A percentile compares a stretch with the other conserved stretches of the same genome.
These are phyloP conservation scores for Cryptococcus sp. DNA, from an alignment of 1,284 basidiomycete species.

Conservation along the genomic window DNA sequence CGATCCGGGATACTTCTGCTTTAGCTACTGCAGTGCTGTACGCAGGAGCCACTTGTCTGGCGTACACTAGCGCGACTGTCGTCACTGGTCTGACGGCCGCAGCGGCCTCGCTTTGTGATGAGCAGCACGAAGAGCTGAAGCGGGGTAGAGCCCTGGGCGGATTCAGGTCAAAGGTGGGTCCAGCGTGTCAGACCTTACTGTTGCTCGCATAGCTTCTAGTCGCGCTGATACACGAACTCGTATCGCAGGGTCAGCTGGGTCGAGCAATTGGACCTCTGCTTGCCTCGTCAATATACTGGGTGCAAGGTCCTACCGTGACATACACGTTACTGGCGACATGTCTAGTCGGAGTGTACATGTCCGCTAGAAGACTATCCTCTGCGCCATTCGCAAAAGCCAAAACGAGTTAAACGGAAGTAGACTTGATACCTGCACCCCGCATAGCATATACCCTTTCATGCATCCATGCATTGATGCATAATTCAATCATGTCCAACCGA, in stretches of 20 bases:
- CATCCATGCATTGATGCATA: background rate
- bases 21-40: conserved; percentile 60
- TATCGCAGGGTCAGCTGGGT: conserved; percentile 67
- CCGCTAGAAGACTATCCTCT: conserved; percentile 1
- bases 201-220: too few species aligned
- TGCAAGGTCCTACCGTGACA: conserved; percentile 67
- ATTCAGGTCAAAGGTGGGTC: conserved; percentile 67
- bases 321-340: conserved; percentile 63
- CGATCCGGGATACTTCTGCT: background rate
- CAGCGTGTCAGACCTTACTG: too few species aligned
- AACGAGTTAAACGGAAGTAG: too few species aligned
- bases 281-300: conserved; percentile 69
- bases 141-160: conserved; percentile 74
- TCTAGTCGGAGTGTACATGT: conserved; percentile 18
- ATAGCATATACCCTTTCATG: background rate
- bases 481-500: conserved; percentile 33
- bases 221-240: too few species aligned
- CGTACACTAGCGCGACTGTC: conserved; percentile 87
- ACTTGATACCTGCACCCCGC: too few species aligned
- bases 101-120: conserved; percentile 83
- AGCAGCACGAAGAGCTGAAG: conserved; percentile 55
- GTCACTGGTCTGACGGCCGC: conserved; percentile 84
- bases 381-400: conserved; percentile 1
- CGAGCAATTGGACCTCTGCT: conserved; percentile 83
- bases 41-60: conserved; percentile 73